Evolutionary conservation across 1,284 basidiomycete genomes (phyloP), one percentile per base, ranked within the genome.

Genomic region (Cryptococcus sp.): DNA sequence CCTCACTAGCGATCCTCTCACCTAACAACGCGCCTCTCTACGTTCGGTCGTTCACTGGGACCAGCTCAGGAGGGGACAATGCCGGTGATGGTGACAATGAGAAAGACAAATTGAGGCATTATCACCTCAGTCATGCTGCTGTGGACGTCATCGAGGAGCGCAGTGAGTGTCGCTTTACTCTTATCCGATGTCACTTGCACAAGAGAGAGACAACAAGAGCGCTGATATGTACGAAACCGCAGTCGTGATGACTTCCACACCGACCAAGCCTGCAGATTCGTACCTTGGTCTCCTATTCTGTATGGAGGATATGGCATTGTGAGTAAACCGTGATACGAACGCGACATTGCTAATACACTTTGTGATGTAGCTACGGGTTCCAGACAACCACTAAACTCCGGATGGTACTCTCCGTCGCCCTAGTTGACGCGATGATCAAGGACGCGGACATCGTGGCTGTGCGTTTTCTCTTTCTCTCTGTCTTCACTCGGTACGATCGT

Each of bases 261-360:
- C 74, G 5, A 73, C 62, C 22, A 71, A 72, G 53, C 75, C 75
- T n/a, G 73, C 75, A 1, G 77, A 78, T 48, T 67, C 66, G 17
- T 78, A 75, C 50, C 69, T 79, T n/a, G 78, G 77, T 27, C 57
- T 79, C n/a, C 59, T 79, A 31, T 78, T 77, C 59, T 77, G 74
- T 55, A 78, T 79, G 75, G 78, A 79, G 58, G 78, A 79, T 56
- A 75, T 78, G 71, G 78, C 76, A 1, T 74, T 78, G 78, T 79
- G 61, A 56, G 76, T 72, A 11, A 13, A 7, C 31, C 22, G 22
- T 13, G 19, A 45, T 7, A 41, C 22, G n/a, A n/a, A 25, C 25
- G 3, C 27, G 25, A 35, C 23, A 10, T 35, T 8, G 13, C 31
- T 35, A 35, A 35, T 8, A 35, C 31, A 25, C 25, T 25, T 1